Base-by-base conservation (phyloP, 192 early-diverging fungal species). In the Lobulomyces angularis region DNA sequence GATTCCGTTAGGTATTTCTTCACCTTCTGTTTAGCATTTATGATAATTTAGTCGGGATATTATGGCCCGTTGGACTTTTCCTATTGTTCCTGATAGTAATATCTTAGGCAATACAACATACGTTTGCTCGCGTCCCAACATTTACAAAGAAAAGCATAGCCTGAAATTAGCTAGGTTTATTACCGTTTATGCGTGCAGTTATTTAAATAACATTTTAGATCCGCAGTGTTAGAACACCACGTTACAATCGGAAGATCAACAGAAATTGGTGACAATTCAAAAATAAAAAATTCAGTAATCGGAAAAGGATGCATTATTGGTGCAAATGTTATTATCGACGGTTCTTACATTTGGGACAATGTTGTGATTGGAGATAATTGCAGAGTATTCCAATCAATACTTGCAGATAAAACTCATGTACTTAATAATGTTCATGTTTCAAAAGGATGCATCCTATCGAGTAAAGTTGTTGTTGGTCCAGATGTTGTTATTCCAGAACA, bases 71-170 rank as follows among this genome's bases (percentile, higher is more conserved):
- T 93, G 89, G 88, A 73, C 82, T n/a, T 97, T 84, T 58, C 91
- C 94, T 5, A 64, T 97, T 50, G 83, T 86, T 2, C 88, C 90
- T 0, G 94, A 97, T 41, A 87, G 69, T 51, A 90, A 86, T 37
- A 57, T 84, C 3, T 66, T 76, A 37, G 62, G 61, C 7, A 81
- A 67, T 0, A 67, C 79, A 32, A 53, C 63, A 16, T 92, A 92
- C 58, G 69, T 68, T 26, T 79, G 79, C 59, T 51, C 67, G 24
- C 76, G 82, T 29, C 84, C 84, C 12, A 67, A 84, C 27, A 82
- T 92, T 29, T 95, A 95, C 63, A 89, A 86, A 59, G 83, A 82
- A 31, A 48, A 64, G 35, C 60, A n/a, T n/a, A n/a, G n/a, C n/a
- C n/a, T n/a, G n/a, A n/a, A n/a, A n/a, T n/a, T n/a, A n/a, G n/a